Percentiles rank a stretch among this genome's conserved stretches.
These are phyloP conservation scores for Cicer yamashitae DNA, from an alignment of 306 rosid genomes.

Conservation along the genomic window DNA sequence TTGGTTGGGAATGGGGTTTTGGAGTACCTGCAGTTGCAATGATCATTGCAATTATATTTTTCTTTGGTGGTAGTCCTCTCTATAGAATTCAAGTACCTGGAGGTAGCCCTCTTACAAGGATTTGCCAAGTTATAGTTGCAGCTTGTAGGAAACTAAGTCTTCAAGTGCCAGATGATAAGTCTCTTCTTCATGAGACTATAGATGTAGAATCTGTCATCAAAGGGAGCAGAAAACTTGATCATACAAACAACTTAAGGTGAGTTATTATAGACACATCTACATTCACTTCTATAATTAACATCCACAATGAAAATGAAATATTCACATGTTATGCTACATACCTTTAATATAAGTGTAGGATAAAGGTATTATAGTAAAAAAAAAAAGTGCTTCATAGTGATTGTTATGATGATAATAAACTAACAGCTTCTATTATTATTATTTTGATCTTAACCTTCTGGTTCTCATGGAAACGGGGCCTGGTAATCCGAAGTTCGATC, in stretches of 20 bases:
- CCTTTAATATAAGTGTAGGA: background rate
- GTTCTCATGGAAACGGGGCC: too few relatives aligned
- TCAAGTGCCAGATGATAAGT: slow-evolving; percentile 62
- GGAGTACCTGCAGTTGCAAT: slow-evolving; percentile 87
- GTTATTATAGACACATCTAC: slow-evolving; percentile 25
- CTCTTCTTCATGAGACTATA: slow-evolving; percentile 75
- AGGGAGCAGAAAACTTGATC: slow-evolving; percentile 88
- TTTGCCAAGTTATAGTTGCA: slow-evolving; percentile 75
- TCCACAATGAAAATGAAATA: slow-evolving; percentile 11
- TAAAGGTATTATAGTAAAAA: background rate
- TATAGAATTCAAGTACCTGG: slow-evolving; percentile 79
- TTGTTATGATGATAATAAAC: slow-evolving; percentile 13
- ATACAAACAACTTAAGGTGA: slow-evolving; percentile 65
- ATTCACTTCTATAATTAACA: slow-evolving; percentile 4
- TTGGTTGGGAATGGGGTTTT: slow-evolving; percentile 95
- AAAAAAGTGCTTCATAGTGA: slow-evolving; percentile 10
- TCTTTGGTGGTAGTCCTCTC: slow-evolving; percentile 61
- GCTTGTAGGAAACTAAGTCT: slow-evolving; percentile 56
- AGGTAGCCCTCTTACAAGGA: slow-evolving; percentile 85
- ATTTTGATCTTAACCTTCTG: too few relatives aligned
- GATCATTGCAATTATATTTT: slow-evolving; percentile 67
- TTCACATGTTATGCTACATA: background rate
- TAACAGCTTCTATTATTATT: background rate
- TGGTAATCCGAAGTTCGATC: too few relatives aligned
- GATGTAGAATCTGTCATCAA: slow-evolving; percentile 68